Conservation (phyloP, 768 basidiomycete genomes). For the Boletus huronensis region DNA sequence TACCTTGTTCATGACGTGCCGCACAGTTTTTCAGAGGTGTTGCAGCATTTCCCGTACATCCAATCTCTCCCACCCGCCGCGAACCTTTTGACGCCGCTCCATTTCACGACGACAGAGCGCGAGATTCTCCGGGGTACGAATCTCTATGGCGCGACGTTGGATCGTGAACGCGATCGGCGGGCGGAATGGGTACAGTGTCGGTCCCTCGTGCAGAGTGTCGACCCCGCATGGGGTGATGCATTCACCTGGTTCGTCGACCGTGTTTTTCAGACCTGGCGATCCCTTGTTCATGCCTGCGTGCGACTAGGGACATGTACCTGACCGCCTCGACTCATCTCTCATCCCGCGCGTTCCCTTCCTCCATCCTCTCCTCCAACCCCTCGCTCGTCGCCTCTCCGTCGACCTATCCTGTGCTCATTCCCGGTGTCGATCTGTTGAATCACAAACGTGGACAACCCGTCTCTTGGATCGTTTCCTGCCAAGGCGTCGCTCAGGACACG, state of each 20-base stretch:
- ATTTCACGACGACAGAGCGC: constrained; percentile 63
- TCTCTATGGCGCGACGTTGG: constrained; percentile 69
- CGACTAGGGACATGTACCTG: constrained; percentile 66
- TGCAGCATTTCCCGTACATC: constrained; percentile 59
- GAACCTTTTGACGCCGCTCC: constrained; percentile 66
- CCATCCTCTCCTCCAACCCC: constrained; percentile 58
- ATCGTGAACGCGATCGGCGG: constrained; percentile 60
- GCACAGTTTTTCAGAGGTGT: constrained; percentile 6
- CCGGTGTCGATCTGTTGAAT: constrained; percentile 84
- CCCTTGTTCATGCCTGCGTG: constrained; percentile 24
- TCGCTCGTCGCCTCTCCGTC: constrained; percentile 47
- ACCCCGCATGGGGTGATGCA: constrained; percentile 41
- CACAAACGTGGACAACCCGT: constrained; percentile 78
- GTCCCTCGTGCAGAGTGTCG: constrained; percentile 33
- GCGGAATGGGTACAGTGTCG: constrained; percentile 60
- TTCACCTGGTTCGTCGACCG: constrained; percentile 64
- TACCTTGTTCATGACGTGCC: constrained; percentile 1
- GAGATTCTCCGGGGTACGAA: constrained; percentile 74
- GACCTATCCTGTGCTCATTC: constrained; percentile 77
- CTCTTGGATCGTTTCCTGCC: constrained; percentile 67
- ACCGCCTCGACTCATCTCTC: constrained; percentile 74
- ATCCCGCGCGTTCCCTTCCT: constrained; percentile 88
- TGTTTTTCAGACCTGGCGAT: background rate
- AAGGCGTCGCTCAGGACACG: constrained; percentile 13
- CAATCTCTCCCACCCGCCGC: constrained; percentile 56